Evolutionary conservation across 2,329 filamentous ascomycete species (phyloP).

Genomic region (Diaporthe batatas): DNA sequence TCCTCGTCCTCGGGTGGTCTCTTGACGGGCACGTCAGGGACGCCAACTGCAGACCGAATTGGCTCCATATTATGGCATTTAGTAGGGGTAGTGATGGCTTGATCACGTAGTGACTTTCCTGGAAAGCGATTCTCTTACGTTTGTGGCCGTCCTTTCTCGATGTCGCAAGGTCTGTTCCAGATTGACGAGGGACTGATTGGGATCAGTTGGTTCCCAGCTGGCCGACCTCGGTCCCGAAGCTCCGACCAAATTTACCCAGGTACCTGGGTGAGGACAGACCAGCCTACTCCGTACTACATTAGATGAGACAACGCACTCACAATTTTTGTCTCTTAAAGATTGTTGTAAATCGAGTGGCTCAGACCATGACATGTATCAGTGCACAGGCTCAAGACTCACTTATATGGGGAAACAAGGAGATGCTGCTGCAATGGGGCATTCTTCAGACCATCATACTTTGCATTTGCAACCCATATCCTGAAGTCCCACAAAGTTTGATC

Average conservation of each 20-base stretch:
- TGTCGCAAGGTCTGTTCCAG: slow-evolving; percentile 22
- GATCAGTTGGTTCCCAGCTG: slow-evolving; percentile 4
- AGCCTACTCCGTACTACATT: not conserved
- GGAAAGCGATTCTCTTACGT: not conserved
- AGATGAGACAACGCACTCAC: too few species aligned
- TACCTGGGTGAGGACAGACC: too few species aligned
- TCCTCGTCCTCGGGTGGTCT: slow-evolving; percentile 39
- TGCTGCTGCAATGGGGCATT: too few species aligned
- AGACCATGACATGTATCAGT: not conserved
- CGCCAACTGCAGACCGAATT: not conserved
- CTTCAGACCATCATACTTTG: not conserved
- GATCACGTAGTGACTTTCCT: not conserved
- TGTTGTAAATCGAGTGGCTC: too few species aligned
- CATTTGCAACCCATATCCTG: not conserved
- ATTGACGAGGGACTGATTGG: not conserved
- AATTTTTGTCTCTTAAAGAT: not conserved
- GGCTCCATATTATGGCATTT: not conserved
- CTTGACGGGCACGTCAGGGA: slow-evolving; percentile 41
- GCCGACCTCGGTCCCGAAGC: slow-evolving; percentile 27
- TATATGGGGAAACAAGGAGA: too few species aligned
- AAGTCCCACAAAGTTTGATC: not conserved
- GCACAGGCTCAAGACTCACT: not conserved
- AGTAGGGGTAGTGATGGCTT: not conserved
- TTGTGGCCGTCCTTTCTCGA: not conserved
- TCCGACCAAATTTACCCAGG: not conserved